phyloP scores from a whole-genome alignment of 768 basidiomycete species.

The Tricholoma furcatifolium region DNA sequence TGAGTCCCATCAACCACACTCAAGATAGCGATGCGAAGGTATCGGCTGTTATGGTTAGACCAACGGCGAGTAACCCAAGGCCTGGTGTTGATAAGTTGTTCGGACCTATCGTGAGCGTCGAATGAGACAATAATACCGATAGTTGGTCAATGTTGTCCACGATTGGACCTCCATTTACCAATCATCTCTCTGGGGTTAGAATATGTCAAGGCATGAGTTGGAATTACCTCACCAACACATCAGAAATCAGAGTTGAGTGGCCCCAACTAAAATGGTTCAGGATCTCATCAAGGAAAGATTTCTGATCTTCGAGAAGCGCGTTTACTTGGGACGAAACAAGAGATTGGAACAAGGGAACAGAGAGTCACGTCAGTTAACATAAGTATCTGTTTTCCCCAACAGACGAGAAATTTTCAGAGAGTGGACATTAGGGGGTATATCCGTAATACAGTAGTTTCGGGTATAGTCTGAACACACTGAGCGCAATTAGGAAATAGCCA shows the following conservation, averaged over 20 bases:
- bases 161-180: background rate
- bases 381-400: conserved; percentile 1
- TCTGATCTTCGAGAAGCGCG: conserved; percentile 34
- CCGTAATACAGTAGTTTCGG: conserved; percentile 19
- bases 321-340: background rate
- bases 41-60: background rate
- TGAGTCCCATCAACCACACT: conserved; percentile 8
- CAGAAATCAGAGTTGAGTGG: conserved; percentile 9
- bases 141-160: too few species aligned
- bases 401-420: conserved; percentile 21
- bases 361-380: conserved; percentile 1
- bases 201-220: background rate
- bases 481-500: conserved; percentile 39
- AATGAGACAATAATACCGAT: background rate
- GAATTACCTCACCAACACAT: conserved; percentile 9
- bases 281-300: conserved; percentile 17
- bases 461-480: conserved; percentile 16
- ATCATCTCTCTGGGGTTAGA: background rate
- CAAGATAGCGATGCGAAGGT: background rate
- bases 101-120: background rate
- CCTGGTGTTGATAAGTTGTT: background rate
- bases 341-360: background rate
- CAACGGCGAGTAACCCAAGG: background rate
- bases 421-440: conserved; percentile 23
- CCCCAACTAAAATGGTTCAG: conserved; percentile 9